A percentile compares a stretch with the other conserved stretches of the same genome.
Evolutionary conservation across 1,284 basidiomycete species (phyloP).

Genomic region (Sparassis latifolia): DNA sequence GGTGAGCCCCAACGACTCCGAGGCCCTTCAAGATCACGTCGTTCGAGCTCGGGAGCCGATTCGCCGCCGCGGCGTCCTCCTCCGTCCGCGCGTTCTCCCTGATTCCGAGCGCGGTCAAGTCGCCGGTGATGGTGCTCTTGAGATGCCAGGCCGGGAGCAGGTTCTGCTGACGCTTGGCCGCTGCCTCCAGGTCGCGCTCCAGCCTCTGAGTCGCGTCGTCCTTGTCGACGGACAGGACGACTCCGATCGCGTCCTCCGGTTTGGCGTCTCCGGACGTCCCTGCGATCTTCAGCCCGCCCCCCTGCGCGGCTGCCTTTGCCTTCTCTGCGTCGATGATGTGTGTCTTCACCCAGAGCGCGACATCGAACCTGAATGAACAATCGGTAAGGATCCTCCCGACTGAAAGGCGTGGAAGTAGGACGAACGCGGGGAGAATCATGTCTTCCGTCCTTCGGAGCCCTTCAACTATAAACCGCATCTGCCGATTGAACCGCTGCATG

Average conservation of each 20-base stretch:
- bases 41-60: slow-evolving; percentile 38
- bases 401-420: slow-evolving; percentile 2
- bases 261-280: slow-evolving; percentile 55
- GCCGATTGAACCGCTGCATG: slow-evolving; percentile 92
- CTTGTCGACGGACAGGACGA: slow-evolving; percentile 79
- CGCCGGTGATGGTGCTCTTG: slow-evolving; percentile 90
- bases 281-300: slow-evolving; percentile 62
- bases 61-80: slow-evolving; percentile 21
- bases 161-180: slow-evolving; percentile 83
- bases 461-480: slow-evolving; percentile 83
- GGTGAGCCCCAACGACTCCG: slow-evolving; percentile 33
- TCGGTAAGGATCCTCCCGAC: neutral
- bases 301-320: slow-evolving; percentile 36
- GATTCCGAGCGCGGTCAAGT: slow-evolving; percentile 82
- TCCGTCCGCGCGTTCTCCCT: slow-evolving; percentile 52
- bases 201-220: slow-evolving; percentile 63
- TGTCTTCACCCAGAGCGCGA: slow-evolving; percentile 70
- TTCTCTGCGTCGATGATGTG: slow-evolving; percentile 56
- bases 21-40: slow-evolving; percentile 66
- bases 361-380: slow-evolving; percentile 59
- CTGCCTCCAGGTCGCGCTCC: slow-evolving; percentile 66
- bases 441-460: slow-evolving; percentile 85
- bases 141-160: slow-evolving; percentile 90
- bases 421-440: slow-evolving; percentile 74
- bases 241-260: slow-evolving; percentile 69